Evolutionary conservation across 2,329 filamentous ascomycete species (phyloP), one percentile per base, ranked within the genome.

Genomic region (Xylariaceae sp.): DNA sequence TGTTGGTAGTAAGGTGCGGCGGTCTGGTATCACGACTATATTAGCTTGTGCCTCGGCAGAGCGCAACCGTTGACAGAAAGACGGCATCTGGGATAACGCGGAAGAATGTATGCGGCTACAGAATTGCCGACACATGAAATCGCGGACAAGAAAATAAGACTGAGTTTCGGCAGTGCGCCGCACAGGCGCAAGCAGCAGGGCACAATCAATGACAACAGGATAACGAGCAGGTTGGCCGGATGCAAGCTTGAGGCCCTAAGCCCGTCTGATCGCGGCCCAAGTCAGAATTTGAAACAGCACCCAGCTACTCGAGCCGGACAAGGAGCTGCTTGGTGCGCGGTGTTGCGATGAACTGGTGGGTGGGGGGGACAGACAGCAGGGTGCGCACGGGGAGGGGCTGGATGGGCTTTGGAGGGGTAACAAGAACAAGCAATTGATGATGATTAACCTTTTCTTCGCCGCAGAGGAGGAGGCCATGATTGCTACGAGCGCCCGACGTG

Each of bases 1-100:
- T 75, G 75, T 75, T 70, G 75, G 75, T 70, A 54, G 80, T 69
- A 57, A 81, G 67, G 60, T 82, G 77, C 52, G 79, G 73, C 54
- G 77, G 73, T 72, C 79, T 83, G 62, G 66, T 60, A 48, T 27
- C 22, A 27, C 7, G 22, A 27, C 22, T 27, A 4, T 27, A 27
- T 27, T 27, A 27, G 22, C 22, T 27, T 27, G 4, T 27, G 4
- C 4, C 22, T 27, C 22, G 7, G 7, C 7, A 27, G 22, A 27
- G 22, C 4, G 22, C 22, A 7, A 7, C 4, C 22, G 7, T 5
- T 27, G 22, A 27, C 22, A 27, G 7, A 27, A 27, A 4, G 22
- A 27, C 7, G 22, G 4, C 22, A 7, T 27, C 7, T 27, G 4
- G 22, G 22, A 7, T 27, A 27, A 27, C 22, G 7, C 22, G 22